phyloP scores from a whole-genome alignment of 1,284 basidiomycete genomes.

The Trichosporon asahii region DNA sequence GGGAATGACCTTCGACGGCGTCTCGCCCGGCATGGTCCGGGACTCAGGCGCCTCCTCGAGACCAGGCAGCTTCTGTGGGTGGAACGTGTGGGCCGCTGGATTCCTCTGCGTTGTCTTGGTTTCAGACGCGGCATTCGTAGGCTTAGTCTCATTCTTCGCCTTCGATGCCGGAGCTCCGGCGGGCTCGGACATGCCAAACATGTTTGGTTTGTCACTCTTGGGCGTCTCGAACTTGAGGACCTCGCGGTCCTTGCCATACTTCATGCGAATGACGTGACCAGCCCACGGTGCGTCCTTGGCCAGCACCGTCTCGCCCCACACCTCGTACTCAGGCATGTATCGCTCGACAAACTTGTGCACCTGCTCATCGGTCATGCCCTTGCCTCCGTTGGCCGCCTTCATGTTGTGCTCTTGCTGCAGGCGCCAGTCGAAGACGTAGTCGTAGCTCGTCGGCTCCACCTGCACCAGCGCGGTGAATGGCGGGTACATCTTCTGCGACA shows the following conservation, averaged over 20 bases:
- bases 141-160: not conserved
- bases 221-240: conserved; percentile 26
- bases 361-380: conserved; percentile 78
- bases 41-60: not conserved
- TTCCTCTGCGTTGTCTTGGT: not conserved
- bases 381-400: conserved; percentile 76
- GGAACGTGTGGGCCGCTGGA: not conserved
- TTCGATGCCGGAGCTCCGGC: not conserved
- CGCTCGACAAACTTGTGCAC: conserved; percentile 63
- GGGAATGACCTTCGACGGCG: not conserved
- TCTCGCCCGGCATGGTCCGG: not conserved
- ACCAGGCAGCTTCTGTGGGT: not conserved
- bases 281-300: conserved; percentile 29
- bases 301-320: conserved; percentile 25
- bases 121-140: not conserved
- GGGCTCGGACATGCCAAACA: not conserved
- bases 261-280: conserved; percentile 34
- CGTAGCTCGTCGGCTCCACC: conserved; percentile 37
- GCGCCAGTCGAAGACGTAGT: conserved; percentile 61
- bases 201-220: not conserved
- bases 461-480: conserved; percentile 35
- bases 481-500: conserved; percentile 32
- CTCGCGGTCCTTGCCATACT: conserved; percentile 40
- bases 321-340: conserved; percentile 46
- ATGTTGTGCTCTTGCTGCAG: conserved; percentile 81